Base-by-base conservation (phyloP, 306 rosid species). In the Sicyos baderoa region DNA sequence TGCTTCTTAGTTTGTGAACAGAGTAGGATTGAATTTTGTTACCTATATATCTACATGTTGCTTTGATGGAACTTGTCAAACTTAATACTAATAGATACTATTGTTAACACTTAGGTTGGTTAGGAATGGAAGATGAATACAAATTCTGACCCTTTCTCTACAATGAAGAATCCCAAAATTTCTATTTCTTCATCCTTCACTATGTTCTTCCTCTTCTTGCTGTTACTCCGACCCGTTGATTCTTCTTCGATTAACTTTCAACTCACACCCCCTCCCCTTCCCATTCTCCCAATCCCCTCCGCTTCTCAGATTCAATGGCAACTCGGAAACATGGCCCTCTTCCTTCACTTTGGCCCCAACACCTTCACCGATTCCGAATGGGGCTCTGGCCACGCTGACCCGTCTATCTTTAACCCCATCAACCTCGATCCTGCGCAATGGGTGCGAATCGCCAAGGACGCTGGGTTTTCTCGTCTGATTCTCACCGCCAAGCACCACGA, bases 261-360 rank as follows among this genome's bases (percentile, higher is more conserved):
- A 54, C 68, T 17, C 21, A 76, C 53, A 23, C 84, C 90, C 0
- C 91, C 92, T 16, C 98, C 98, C 51, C 89, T 92, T 79, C 98
- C 96, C 37, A 58, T 92, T 68, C 54, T 92, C 48, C 96, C 98
- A 50, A 73, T 92, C 75, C 98, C 98, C 52, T 84, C 74, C 3
- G 72, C 84, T 29, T 78, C 81, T 42, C 98, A 92, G 83, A 88
- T 92, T 75, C 88, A 83, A 83, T 92, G 98, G 98, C 96, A 92
- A 35, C 85, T 79, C 0, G 57, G 72, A 13, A 18, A 78, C 51
- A 89, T 89, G 95, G 86, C 95, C 40, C 77, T 92, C 74, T 92
- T 92, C 87, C 76, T 92, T 66, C 98, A 92, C 81, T 89, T 92
- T 74, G 98, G 98, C n/a, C 81, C 74, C 68, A 89, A 89, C 87